These are phyloP conservation scores for Rhypophila decipiens DNA, from an alignment of 495 filamentous ascomycete species.

Conservation along the genomic window DNA sequence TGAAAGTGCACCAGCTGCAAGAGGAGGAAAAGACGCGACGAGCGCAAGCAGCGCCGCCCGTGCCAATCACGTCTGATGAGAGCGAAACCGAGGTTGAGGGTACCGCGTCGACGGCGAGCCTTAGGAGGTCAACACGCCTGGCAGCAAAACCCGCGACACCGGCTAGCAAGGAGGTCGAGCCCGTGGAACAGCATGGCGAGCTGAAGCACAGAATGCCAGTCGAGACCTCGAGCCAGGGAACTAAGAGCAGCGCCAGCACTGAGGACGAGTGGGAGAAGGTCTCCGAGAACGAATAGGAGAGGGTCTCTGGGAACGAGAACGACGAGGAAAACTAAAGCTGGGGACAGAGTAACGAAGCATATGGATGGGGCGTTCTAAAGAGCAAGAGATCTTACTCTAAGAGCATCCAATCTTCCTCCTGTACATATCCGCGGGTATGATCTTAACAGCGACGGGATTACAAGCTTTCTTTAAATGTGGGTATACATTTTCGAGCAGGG, in stretches of 20 bases:
- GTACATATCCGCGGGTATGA: neutral
- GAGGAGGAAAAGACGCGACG: conserved; percentile 51
- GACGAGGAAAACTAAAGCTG: conserved; percentile 41
- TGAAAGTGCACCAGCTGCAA: conserved; percentile 58
- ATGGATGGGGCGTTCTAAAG: no score
- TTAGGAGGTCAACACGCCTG: conserved; percentile 10
- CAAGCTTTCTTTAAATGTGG: neutral
- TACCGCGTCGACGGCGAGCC: conserved; percentile 22
- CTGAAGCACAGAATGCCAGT: conserved; percentile 31
- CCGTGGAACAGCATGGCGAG: conserved; percentile 28
- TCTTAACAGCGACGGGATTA: neutral
- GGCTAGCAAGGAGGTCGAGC: conserved; percentile 32
- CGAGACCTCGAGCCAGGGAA: conserved; percentile 19
- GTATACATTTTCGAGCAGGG: neutral
- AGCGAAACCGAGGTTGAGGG: conserved; percentile 50
- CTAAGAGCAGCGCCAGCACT: conserved; percentile 44
- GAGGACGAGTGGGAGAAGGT: conserved; percentile 58
- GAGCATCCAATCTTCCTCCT: neutral
- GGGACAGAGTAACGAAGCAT: neutral
- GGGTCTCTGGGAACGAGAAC: conserved; percentile 51
- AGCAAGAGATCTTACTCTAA: neutral
- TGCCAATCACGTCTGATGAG: conserved; percentile 20
- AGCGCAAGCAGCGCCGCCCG: conserved; percentile 22
- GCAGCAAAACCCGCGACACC: conserved; percentile 13
- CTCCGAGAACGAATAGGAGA: conserved; percentile 55